Percentiles rank a stretch among this genome's conserved stretches.
Conservation (phyloP, 805 yeast genomes). For the Candida quercuum region DNA sequence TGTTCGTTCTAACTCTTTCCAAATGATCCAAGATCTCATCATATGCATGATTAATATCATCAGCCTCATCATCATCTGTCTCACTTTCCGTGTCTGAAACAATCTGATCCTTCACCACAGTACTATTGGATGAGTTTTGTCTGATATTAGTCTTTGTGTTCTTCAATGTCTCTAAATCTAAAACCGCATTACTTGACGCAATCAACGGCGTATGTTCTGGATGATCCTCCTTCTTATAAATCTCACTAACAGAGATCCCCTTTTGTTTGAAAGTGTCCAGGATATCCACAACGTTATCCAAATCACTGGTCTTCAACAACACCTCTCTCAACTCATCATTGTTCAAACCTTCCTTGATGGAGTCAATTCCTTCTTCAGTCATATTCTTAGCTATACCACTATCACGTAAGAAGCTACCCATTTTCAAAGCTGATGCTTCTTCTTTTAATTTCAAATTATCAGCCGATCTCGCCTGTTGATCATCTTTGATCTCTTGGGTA, state of each 20-base stretch:
- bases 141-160: constrained; percentile 13
- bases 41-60: constrained; percentile 27
- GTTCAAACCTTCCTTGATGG: constrained; percentile 20
- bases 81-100: constrained; percentile 1
- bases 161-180: constrained; percentile 17
- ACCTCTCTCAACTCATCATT: constrained; percentile 33
- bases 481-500: constrained; percentile 25
- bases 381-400: constrained; percentile 13
- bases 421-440: constrained; percentile 20
- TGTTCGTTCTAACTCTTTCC: constrained; percentile 27
- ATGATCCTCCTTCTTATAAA: constrained; percentile 22
- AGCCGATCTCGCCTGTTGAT: constrained; percentile 11
- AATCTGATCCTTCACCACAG: not conserved
- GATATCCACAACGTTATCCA: constrained; percentile 31
- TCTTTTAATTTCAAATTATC: constrained; percentile 19
- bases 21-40: constrained; percentile 36
- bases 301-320: constrained; percentile 31
- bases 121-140: not conserved
- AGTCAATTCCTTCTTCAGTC: constrained; percentile 24
- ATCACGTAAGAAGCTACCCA: constrained; percentile 11
- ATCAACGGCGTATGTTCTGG: too few relatives aligned
- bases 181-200: too few relatives aligned
- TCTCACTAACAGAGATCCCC: constrained; percentile 34
- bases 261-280: constrained; percentile 33
- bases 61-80: not conserved